Evolutionary conservation across 768 basidiomycete species (phyloP).

Genomic region (Tylopilus sp.): DNA sequence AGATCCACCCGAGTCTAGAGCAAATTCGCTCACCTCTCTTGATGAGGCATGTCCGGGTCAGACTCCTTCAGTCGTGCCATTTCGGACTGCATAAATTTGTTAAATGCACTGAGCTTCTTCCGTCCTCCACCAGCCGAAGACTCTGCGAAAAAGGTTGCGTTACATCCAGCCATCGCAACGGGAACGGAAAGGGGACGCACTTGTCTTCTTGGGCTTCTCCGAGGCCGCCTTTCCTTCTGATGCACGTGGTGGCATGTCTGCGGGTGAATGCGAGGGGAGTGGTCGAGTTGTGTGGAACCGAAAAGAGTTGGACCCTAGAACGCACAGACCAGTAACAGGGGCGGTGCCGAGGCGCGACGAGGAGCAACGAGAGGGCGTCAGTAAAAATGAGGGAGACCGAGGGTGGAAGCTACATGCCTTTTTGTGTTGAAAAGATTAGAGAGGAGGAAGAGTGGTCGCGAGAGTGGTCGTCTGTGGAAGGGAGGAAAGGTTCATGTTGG

Average conservation of each 20-base stretch:
- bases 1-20: background rate
- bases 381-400: background rate
- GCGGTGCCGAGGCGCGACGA: constrained; percentile 15
- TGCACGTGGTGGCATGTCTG: constrained; percentile 43
- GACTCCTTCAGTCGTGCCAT: constrained; percentile 76
- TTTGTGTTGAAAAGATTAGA: constrained; percentile 6
- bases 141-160: constrained; percentile 37
- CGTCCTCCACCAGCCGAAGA: constrained; percentile 49
- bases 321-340: constrained; percentile 33
- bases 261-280: constrained; percentile 11
- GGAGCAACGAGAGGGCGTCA: constrained; percentile 1
- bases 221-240: constrained; percentile 35
- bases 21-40: constrained; percentile 53
- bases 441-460: constrained; percentile 13
- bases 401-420: constrained; percentile 8
- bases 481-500: constrained; percentile 48
- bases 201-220: constrained; percentile 53
- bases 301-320: constrained; percentile 16
- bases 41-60: constrained; percentile 68
- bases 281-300: constrained; percentile 9
- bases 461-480: constrained; percentile 38
- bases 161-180: constrained; percentile 13
- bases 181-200: constrained; percentile 35
- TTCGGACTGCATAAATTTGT: constrained; percentile 78
- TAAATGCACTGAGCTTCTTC: constrained; percentile 69